Evolutionary conservation across 2,329 filamentous ascomycete genomes (phyloP), one percentile per base, ranked within the genome.

Genomic region (Fusarium longipes): DNA sequence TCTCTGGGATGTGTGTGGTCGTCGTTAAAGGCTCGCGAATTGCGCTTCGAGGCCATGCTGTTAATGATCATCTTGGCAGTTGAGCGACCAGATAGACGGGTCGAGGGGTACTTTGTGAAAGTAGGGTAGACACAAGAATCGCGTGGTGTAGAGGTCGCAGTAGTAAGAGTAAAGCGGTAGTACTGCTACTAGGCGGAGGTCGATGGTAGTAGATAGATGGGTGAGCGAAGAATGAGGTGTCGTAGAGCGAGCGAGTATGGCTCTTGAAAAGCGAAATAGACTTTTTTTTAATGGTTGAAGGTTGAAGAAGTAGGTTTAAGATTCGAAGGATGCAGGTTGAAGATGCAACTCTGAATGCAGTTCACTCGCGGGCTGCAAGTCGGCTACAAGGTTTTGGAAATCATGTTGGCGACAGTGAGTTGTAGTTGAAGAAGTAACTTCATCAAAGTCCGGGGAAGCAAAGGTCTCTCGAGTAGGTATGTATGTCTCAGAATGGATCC

Each of bases 321-420:
- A 36, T 36, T 68, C 48, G 49, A 43, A 54, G 7, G 4, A 48
- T 30, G 33, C 35, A 56, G 57, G 59, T 72, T 54, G 57, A 44
- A 56, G 25, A 68, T 39, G 64, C 68, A 72, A 48, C 53, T 61
- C 58, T 55, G 40, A 47, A 43, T 49, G 50, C 57, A 70, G 58
- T 59, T n/a, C 67, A 64, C 70, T 73, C 64, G 64, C 70, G 68
- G 49, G 57, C 57, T 52, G 53, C 65, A 68, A 48, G 64, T 48
- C 45, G 68, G 63, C 63, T 73, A 73, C 57, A 71, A 66, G 33
- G 58, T 62, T 45, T 56, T 64, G 52, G 57, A 61, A 62, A 63
- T 71, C 71, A 73, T 73, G 56, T 71, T 73, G 71, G 53, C 65
- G 71, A 64, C 48, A 57, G 44, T 48, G 48, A 65, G 57, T 47